Evolutionary conservation across 2,329 filamentous ascomycete genomes (phyloP), one percentile per base, ranked within the genome.

Genomic region (Cercospora janseana): DNA sequence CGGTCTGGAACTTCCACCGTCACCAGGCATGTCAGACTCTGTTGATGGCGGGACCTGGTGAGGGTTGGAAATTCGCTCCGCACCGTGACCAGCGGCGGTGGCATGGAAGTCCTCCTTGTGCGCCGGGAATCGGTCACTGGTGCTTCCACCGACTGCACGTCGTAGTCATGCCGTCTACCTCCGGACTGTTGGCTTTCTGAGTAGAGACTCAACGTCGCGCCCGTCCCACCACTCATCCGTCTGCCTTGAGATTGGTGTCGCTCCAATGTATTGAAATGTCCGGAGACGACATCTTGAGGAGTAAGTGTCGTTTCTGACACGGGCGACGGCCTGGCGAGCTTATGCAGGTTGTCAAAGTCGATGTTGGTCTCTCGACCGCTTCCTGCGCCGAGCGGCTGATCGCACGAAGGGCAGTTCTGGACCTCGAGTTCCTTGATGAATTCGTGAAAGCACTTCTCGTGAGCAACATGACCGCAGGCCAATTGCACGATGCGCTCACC

Each of bases 361-460:
- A 96, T 86, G 75, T 95, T 96, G 58, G 91, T 91, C 52, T 90
- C 90, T 57, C 93, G 82, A 68, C 88, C 95, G 5, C 90, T 93
- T 71, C 98, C 93, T 34, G 98, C 76, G 55, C 91, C 89, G 45
- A 98, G 74, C 15, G 93, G 90, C 57, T 91, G 87, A 75, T 95
- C 87, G 71, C 93, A 98, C 58, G 88, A 87, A 21, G 93, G 93
- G 71, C 93, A 98, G 65, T 89, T 91, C 64, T 97, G 90, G 46
- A 88, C 88, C 60, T 97, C 91, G 52, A 92, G 87, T 66, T 96
- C 92, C 64, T 88, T 87, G 63, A 98, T 95, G 67, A 94, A 96
- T 71, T 98, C 93, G 73, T 97, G 97, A 68, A 98, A 97, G 72
- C 93, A 98, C 27, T 92, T 93, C 70, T 97, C 93, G 68, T 98